Conservation (phyloP, 148 eudicot genomes). For the Vaccinium macrocarpon region DNA sequence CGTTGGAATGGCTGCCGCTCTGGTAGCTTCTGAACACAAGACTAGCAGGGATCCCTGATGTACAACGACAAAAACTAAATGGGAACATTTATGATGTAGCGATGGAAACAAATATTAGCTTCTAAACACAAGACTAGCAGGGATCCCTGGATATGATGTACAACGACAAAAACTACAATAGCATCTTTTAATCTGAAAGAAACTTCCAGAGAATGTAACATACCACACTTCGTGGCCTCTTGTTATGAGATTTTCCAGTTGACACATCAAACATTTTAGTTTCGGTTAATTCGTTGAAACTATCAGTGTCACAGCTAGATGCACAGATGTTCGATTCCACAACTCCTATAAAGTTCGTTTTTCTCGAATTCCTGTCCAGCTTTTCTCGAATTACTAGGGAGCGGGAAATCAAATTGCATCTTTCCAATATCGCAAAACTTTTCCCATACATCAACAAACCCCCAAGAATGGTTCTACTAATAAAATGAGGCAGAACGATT, state of each 20-base stretch:
- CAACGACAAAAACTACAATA: neutral
- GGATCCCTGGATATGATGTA: neutral
- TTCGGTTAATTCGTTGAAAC: conserved; percentile 3
- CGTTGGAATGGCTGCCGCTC: neutral
- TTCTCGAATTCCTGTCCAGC: neutral
- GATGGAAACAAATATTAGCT: neutral
- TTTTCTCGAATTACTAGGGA: neutral
- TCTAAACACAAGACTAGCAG: neutral
- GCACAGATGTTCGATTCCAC: neutral
- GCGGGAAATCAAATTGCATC: too few relatives aligned
- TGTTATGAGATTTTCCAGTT: neutral
- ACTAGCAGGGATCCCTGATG: neutral
- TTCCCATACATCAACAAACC: too few relatives aligned
- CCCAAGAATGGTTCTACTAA: too few relatives aligned
- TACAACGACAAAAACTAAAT: neutral
- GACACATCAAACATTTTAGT: neutral
- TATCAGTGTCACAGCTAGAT: neutral
- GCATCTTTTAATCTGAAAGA: neutral
- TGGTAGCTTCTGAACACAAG: neutral
- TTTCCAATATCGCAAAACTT: too few relatives aligned
- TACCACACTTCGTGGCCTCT: conserved; percentile 14
- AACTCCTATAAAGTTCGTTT: neutral
- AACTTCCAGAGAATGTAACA: neutral
- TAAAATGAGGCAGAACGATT: too few relatives aligned
- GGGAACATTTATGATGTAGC: neutral